Conservation (phyloP, 345 rosid species). For the Schrenkiella parvula region DNA sequence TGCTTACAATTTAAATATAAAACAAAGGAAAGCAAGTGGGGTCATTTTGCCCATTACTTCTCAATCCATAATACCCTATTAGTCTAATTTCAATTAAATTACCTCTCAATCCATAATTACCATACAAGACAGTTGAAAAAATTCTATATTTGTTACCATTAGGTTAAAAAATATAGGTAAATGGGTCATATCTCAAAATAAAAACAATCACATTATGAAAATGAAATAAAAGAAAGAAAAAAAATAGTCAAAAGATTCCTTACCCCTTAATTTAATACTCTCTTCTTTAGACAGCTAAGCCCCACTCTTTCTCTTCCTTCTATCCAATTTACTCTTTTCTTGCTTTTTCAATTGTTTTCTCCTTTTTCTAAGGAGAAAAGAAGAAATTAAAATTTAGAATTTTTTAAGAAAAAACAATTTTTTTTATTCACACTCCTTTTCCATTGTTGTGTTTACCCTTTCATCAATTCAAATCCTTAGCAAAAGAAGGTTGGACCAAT, state of each 20-base stretch:
- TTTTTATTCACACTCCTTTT: not conserved
- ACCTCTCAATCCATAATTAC: not conserved
- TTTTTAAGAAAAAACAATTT: not conserved
- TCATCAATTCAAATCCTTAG: not conserved
- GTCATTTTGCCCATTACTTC: constrained; percentile 8
- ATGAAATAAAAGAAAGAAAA: constrained; percentile 10
- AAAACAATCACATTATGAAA: not conserved
- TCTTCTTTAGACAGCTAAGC: constrained; percentile 29
- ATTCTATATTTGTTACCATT: not conserved
- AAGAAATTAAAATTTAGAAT: not conserved
- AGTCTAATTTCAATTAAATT: constrained; percentile 4
- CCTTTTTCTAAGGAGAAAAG: constrained; percentile 8
- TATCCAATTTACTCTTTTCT: constrained; percentile 19
- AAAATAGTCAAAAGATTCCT: constrained; percentile 30
- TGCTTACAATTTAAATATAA: not conserved
- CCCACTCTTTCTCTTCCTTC: constrained; percentile 25
- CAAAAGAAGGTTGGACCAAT: constrained; percentile 15
- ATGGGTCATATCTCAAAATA: constrained; percentile 1
- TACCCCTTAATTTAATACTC: constrained; percentile 20
- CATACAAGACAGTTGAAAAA: not conserved
- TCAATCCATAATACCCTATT: not conserved
- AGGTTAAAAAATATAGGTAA: constrained; percentile 4
- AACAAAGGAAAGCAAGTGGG: not conserved
- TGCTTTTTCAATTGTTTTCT: constrained; percentile 11
- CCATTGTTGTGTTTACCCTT: not conserved